Evolutionary conservation across 768 basidiomycete genomes (phyloP).

Genomic region (Strobilomyces dryophilus): DNA sequence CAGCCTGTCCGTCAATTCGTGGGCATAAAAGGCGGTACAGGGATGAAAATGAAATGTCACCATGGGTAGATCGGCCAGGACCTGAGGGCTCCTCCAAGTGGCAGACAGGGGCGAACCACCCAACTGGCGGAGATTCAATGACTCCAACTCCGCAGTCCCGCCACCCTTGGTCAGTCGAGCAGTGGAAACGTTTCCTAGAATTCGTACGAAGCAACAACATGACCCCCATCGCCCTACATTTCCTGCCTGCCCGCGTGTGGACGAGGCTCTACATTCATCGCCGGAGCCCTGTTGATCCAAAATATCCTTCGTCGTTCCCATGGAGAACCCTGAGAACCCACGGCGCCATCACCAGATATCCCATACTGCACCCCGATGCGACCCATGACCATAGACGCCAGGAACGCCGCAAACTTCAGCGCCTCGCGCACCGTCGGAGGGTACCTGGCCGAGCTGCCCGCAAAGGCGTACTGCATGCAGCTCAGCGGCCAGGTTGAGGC

Average conservation of each 20-base stretch:
- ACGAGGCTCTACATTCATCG: neutral
- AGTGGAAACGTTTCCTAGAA: neutral
- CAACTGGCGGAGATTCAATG: slow-evolving; percentile 7
- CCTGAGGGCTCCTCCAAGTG: too few relatives aligned
- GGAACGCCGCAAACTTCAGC: slow-evolving; percentile 45
- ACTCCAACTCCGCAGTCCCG: neutral
- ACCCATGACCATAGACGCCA: slow-evolving; percentile 42
- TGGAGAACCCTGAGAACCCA: slow-evolving; percentile 33
- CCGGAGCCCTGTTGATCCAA: neutral
- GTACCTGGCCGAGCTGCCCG: slow-evolving; percentile 21
- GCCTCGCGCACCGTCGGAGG: slow-evolving; percentile 45
- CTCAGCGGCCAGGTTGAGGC: slow-evolving; percentile 7
- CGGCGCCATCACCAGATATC: slow-evolving; percentile 20
- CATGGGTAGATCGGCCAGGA: slow-evolving; percentile 8
- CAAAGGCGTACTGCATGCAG: slow-evolving; percentile 13
- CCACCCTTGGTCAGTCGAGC: neutral
- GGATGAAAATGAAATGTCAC: slow-evolving; percentile 3
- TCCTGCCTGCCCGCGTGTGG: slow-evolving; percentile 6
- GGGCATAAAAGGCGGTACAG: neutral
- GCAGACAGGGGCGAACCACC: neutral
- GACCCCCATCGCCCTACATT: neutral
- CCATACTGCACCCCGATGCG: slow-evolving; percentile 27
- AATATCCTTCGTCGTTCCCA: slow-evolving; percentile 33
- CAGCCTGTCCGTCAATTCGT: slow-evolving; percentile 8
- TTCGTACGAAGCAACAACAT: neutral